Base-by-base conservation (phyloP, 306 rosid genomes). In the Mucuna pruriens region DNA sequence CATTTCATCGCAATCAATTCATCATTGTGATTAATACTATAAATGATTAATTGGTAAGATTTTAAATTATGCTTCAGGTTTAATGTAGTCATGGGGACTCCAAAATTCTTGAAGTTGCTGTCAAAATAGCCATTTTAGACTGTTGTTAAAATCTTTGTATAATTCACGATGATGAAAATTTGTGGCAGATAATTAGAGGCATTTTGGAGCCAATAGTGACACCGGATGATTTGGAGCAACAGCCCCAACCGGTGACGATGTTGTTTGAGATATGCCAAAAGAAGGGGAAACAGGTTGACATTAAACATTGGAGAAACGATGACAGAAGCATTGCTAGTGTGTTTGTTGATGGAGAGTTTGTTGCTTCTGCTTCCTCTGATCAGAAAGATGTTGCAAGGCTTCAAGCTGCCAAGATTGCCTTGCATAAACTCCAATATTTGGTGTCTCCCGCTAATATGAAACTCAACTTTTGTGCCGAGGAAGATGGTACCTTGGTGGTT, bases 191-290 rank as follows among this genome's bases (percentile, higher is more conserved):
- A 34, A 73, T 92, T 77, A 84, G 92, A 80, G 78, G 76, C 78
- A 38, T 92, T 33, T 69, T 90, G 88, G 97, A 95, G 83, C 98
- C 97, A 0, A 79, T 95, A 19, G 86, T 89, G 20, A 90, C 97
- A 0, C 88, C 76, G 8, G 76, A 80, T 45, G 88, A 86, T 74
- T 71, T 91, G 71, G 73, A 78, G 38, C 72, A 75, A 40, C 88
- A 85, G 44, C 97, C 98, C 0, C 97, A 92, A 54, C 98, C 97
- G 0, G 90, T 92, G 49, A 87, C 94, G 0, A 20, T 76, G 85
- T 77, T 95, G 54, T 90, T 19, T 68, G 89, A 91, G 87, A 44
- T 87, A 34, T 92, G 97, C 65, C 95, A 91, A 34, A 95, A 88
- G 86, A 80, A 88, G 2, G 91, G 97, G 38, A 95, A 88, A 81